Conservation (phyloP, 352 stramenopile genomes). For the Globisporangium apiculatum region DNA sequence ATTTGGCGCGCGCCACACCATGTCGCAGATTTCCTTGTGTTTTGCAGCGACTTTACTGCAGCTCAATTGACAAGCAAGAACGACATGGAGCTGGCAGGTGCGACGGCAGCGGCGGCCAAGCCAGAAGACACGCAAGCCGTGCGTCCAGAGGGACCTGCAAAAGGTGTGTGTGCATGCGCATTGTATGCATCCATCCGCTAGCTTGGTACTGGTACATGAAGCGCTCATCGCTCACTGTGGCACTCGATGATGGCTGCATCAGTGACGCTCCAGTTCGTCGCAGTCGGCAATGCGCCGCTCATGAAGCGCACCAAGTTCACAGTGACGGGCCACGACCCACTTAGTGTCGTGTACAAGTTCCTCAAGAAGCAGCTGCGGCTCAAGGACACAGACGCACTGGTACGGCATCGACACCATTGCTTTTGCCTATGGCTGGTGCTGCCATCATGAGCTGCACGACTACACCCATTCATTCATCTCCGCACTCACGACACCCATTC, state of each 20-base stretch:
- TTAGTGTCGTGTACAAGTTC: slow-evolving; percentile 85
- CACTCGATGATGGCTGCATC: no score
- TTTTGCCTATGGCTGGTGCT: background rate
- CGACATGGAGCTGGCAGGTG: slow-evolving; percentile 1
- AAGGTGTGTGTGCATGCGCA: slow-evolving; percentile 5
- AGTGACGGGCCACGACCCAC: slow-evolving; percentile 58
- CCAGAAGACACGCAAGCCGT: background rate
- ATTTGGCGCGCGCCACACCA: background rate
- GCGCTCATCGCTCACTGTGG: no score
- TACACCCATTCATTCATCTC: background rate
- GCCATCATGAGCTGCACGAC: background rate
- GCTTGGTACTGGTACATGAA: no score
- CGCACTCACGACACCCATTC: background rate
- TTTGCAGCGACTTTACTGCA: no score
- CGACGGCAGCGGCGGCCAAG: slow-evolving; percentile 1
- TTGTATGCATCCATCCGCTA: no score
- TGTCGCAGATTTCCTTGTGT: slow-evolving; percentile 4
- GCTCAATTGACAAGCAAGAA: background rate
- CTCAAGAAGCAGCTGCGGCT: slow-evolving; percentile 76
- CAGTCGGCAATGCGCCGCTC: slow-evolving; percentile 67
- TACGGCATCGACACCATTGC: slow-evolving; percentile 8
- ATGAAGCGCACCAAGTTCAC: slow-evolving; percentile 89
- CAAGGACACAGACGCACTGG: slow-evolving; percentile 64
- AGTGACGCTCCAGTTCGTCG: slow-evolving; percentile 84
- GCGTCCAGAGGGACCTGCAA: slow-evolving; percentile 13